Conservation (phyloP, 495 filamentous ascomycete genomes). For the Aspergillus coremiiformis region DNA sequence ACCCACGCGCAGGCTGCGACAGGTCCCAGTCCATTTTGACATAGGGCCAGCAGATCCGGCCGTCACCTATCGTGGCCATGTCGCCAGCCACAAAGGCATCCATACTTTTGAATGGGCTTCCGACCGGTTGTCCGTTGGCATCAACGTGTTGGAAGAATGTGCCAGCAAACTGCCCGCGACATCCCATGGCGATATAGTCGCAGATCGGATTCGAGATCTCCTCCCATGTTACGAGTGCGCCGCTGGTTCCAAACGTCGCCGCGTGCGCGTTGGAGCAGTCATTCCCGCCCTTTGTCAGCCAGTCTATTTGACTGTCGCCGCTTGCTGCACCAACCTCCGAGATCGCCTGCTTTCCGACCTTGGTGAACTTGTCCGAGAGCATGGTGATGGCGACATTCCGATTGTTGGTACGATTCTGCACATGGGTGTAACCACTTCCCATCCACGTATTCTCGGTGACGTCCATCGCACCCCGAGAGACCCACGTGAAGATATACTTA, state of each 20-base stretch:
- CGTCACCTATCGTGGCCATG: conserved; percentile 41
- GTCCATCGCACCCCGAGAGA: conserved; percentile 44
- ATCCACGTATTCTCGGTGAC: conserved; percentile 44
- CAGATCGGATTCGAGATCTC: conserved; percentile 42
- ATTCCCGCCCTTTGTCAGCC: conserved; percentile 38
- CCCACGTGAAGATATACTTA: conserved; percentile 48
- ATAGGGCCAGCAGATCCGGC: conserved; percentile 50
- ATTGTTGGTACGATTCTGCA: conserved; percentile 38
- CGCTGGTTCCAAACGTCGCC: conserved; percentile 38
- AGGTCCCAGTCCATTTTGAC: conserved; percentile 44
- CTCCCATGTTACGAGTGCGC: conserved; percentile 48
- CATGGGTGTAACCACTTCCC: conserved; percentile 42
- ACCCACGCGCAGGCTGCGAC: conserved; percentile 21
- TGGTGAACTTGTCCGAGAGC: conserved; percentile 43
- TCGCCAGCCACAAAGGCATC: conserved; percentile 47
- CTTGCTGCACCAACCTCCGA: conserved; percentile 39
- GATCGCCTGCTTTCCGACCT: conserved; percentile 38
- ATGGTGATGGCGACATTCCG: conserved; percentile 45
- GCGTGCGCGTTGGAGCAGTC: conserved; percentile 49
- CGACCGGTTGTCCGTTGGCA: conserved; percentile 34
- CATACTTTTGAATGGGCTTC: conserved; percentile 27
- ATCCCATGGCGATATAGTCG: conserved; percentile 45
- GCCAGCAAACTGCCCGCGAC: conserved; percentile 42
- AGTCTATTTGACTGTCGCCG: conserved; percentile 47
- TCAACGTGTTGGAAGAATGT: conserved; percentile 45